Base-by-base conservation (phyloP, 1,284 basidiomycete species). In the Phlebopus sp. region DNA sequence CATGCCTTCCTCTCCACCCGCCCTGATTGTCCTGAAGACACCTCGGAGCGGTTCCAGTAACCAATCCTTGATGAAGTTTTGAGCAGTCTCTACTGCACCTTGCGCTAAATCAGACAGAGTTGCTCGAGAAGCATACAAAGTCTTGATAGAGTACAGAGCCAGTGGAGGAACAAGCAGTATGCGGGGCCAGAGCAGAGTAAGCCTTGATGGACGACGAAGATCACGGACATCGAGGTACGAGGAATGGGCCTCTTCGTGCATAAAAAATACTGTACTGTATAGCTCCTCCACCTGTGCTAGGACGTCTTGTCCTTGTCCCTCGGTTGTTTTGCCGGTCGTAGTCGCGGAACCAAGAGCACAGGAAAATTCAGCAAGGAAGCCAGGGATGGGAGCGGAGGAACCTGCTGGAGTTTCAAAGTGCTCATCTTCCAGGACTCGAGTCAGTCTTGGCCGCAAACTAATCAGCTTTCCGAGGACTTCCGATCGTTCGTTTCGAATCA, bases 21-120 rank as follows among this genome's bases (percentile, higher is more conserved):
- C 76, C 40, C 90, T 77, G 19, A 98, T 81, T 0, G 96, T 98
- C 58, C 85, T 82, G 8, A 92, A 66, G 18, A 98, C 85, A 10
- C 84, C 89, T 44, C 79, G 78, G n/a, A 95, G 62, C 0, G 96
- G 96, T 53, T 94, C 89, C 52, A 95, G 70, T 2, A 98, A 75
- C 90, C 94, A 98, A 44, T 85, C 86, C 19, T 81, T 72, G 57
- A 93, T 72, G 67, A 98, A 97, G 0, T 86, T 85, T 36, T 71
- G 72, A 6, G 82, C 57, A 0, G 94, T 96, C 59, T 90, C 84
- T 41, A 76, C 66, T 0, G 82, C 77, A 52, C 90, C 85, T n/a
- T 56, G 56, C 2, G 78, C 74, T 46, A 89, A 72, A 44, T 84
- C 76, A 18, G 66, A 45, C 32, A 88, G 51, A 9, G 73, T 74